phyloP scores from a whole-genome alignment of 169 alveolate species.

The Babesia ovata region DNA sequence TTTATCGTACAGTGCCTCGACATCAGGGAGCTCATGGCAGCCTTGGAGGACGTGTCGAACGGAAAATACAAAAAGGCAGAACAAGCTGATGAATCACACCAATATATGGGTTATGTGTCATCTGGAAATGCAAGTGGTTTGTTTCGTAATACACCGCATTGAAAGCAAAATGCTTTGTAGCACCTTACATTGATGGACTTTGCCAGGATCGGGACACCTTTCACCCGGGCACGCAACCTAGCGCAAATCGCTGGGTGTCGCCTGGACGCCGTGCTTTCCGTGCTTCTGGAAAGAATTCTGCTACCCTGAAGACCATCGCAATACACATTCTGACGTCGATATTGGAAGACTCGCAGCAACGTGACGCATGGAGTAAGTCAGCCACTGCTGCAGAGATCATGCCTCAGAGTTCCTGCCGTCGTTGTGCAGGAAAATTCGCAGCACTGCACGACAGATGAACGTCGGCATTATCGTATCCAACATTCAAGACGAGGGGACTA shows the following conservation, averaged over 20 bases:
- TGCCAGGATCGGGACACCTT: no score
- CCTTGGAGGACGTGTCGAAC: constrained; percentile 13
- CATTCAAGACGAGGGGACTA: background rate
- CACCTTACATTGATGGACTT: no score
- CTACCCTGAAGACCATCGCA: background rate
- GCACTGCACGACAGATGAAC: constrained; percentile 9
- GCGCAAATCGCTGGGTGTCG: no score
- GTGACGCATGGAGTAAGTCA: constrained; percentile 21
- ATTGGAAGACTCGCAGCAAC: background rate
- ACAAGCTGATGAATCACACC: background rate
- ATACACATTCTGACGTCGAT: constrained; percentile 16
- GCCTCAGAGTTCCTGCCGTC: constrained; percentile 14
- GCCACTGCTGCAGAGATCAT: background rate
- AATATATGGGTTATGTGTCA: no score
- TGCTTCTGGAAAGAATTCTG: no score
- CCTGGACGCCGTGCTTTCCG: no score
- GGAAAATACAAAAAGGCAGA: background rate
- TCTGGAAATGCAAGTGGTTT: no score
- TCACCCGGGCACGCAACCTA: no score
- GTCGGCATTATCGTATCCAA: constrained; percentile 14
- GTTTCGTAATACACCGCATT: no score
- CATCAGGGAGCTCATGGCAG: constrained; percentile 10
- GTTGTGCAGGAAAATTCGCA: constrained; percentile 4
- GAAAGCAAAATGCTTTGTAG: no score
- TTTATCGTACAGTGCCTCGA: constrained; percentile 30